phyloP scores from a whole-genome alignment of 73 alveolate species.

The Chromera velia region DNA sequence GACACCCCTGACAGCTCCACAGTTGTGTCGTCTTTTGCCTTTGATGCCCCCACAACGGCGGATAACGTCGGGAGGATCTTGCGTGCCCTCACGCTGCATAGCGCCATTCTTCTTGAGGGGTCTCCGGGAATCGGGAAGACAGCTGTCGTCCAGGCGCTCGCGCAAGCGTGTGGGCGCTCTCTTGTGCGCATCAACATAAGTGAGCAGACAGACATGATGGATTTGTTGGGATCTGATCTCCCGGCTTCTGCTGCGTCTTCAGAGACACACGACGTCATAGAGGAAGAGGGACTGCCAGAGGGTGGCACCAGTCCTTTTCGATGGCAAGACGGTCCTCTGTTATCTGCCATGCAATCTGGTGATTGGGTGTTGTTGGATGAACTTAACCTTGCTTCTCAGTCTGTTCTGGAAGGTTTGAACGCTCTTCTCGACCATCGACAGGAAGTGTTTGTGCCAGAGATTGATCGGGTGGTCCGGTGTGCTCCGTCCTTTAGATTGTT shows the following conservation, averaged over 20 bases:
- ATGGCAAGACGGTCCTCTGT: constrained; percentile 79
- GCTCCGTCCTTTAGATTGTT: constrained; percentile 79
- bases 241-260: constrained; percentile 65
- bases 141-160: constrained; percentile 64
- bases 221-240: constrained; percentile 89
- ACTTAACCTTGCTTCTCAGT: constrained; percentile 71
- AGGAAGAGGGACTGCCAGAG: too few relatives aligned
- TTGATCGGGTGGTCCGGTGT: constrained; percentile 71
- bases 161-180: background rate
- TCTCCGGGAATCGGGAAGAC: constrained; percentile 98
- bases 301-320: constrained; percentile 14
- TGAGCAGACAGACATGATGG: constrained; percentile 93
- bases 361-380: constrained; percentile 91
- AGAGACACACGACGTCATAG: background rate
- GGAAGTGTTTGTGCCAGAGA: constrained; percentile 85
- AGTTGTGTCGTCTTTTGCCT: too few relatives aligned
- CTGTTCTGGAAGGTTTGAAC: constrained; percentile 89
- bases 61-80: constrained; percentile 39
- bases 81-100: constrained; percentile 37
- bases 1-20: too few relatives aligned
- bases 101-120: constrained; percentile 49
- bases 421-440: constrained; percentile 92
- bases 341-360: constrained; percentile 69
- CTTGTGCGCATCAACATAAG: constrained; percentile 70
- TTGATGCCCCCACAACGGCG: constrained; percentile 37